Base-by-base conservation (phyloP, 305 asterid genomes). In the Ajuga reptans region DNA sequence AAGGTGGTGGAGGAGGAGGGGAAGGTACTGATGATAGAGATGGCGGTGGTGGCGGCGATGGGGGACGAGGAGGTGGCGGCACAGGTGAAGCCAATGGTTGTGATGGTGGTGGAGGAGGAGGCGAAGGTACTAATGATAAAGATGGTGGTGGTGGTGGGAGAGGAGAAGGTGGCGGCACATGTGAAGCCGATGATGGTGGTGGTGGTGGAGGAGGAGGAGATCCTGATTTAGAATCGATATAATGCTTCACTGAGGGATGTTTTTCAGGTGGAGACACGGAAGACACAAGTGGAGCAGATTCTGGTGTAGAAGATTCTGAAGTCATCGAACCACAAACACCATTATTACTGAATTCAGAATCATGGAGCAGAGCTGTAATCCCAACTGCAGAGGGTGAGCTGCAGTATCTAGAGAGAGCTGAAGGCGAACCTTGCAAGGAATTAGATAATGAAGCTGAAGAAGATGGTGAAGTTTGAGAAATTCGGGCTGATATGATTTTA, bases 321-420 rank as follows among this genome's bases (percentile, higher is more conserved):
- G 68, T 57, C 66, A 70, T 67, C 9, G 79, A 43, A 18, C 55
- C 46, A 15, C 61, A 36, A 50, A 63, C 75, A 53, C 77, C 72
- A 55, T 69, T 72, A 65, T 51, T 74, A 58, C 66, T 67, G 50
- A 64, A 64, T 21, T 70, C 79, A 62, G 80, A 71, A 67, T 80
- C 71, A 65, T 83, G 79, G 29, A 89, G 82, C 59, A 89, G 81
- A 47, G 90, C 88, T 6, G 90, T 83, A 53, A 89, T 89, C 58
- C 96, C 96, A 51, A 85, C 82, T 29, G 51, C 65, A 1, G 96
- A 79, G 12, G 84, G 75, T 39, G 83, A 77, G 74, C 73, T 67
- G 5, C 75, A 77, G 79, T 68, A 89, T 69, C 87, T 83, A 9
- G 86, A 74, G 69, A 79, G 68, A 56, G 85, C 62, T 60, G 69